Percentiles rank a stretch among this genome's conserved stretches.
Evolutionary conservation across 306 rosid genomes (phyloP).

Genomic region (Trifolium dubium): DNA sequence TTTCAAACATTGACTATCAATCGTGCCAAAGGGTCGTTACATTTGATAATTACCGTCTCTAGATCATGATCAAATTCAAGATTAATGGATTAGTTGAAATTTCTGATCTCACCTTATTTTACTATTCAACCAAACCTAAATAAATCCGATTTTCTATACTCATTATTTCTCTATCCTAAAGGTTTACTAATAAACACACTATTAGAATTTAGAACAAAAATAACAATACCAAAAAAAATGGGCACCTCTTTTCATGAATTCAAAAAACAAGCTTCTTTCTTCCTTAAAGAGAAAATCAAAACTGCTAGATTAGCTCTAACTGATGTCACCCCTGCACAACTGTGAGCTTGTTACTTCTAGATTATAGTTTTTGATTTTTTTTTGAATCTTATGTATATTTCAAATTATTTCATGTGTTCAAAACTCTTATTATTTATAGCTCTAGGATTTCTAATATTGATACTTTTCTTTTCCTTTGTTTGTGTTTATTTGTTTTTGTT

Average conservation of each 20-base stretch:
- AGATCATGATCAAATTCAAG: slow-evolving; percentile 9
- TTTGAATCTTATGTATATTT: neutral
- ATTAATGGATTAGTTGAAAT: slow-evolving; percentile 44
- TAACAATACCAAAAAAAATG: slow-evolving; percentile 41
- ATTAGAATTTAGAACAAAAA: slow-evolving; percentile 49
- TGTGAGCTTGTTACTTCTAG: slow-evolving; percentile 52
- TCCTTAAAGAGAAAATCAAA: slow-evolving; percentile 87
- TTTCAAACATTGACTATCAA: slow-evolving; percentile 22
- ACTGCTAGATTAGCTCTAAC: slow-evolving; percentile 94
- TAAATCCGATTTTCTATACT: neutral
- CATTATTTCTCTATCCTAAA: neutral
- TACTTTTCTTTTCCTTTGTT: neutral
- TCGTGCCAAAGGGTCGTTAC: slow-evolving; percentile 20
- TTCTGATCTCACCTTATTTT: slow-evolving; percentile 37
- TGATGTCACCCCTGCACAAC: slow-evolving; percentile 86
- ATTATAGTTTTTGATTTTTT: slow-evolving; percentile 33
- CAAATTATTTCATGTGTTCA: slow-evolving; percentile 19
- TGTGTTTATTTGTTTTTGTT: neutral
- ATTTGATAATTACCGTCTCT: slow-evolving; percentile 14
- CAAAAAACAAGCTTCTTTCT: slow-evolving; percentile 93
- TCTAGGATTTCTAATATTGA: slow-evolving; percentile 34
- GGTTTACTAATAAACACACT: slow-evolving; percentile 12
- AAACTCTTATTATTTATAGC: neutral
- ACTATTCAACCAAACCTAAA: slow-evolving; percentile 16
- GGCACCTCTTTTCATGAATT: slow-evolving; percentile 69